Conservation (phyloP, 2,329 filamentous ascomycete genomes). For the Orbilia quercus region DNA sequence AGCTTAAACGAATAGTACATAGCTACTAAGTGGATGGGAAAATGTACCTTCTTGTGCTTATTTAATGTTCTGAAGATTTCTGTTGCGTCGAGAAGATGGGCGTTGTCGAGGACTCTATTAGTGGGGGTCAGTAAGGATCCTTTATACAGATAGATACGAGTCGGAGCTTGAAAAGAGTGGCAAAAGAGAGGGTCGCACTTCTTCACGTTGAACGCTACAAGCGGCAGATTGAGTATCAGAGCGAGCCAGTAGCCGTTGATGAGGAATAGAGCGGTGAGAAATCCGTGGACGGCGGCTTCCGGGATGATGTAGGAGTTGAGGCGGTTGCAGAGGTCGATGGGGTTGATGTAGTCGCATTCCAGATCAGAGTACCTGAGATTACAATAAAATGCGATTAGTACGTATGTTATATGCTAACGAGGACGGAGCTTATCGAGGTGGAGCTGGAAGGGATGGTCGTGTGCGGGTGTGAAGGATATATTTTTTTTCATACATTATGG, state of each 20-base stretch:
- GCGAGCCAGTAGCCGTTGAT: conserved; percentile 99
- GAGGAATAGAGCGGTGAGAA: conserved; percentile 93
- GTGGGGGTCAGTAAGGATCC: conserved; percentile 56
- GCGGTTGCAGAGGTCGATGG: conserved; percentile 99
- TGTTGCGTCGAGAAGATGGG: conserved; percentile 94
- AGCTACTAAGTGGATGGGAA: background rate
- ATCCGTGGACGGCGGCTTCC: conserved; percentile 95
- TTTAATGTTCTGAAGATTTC: conserved; percentile 99
- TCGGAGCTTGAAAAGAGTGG: background rate
- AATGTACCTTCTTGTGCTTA: conserved; percentile 87
- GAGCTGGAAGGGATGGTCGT: conserved; percentile 9
- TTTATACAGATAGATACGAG: background rate
- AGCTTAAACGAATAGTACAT: background rate
- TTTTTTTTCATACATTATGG: conserved; percentile 82
- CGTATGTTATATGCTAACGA: background rate
- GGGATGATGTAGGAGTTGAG: conserved; percentile 99
- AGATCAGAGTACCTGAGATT: conserved; percentile 71
- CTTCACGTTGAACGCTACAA: conserved; percentile 94
- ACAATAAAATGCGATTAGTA: background rate
- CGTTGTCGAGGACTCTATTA: conserved; percentile 90
- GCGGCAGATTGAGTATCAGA: conserved; percentile 87
- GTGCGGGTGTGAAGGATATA: conserved; percentile 13
- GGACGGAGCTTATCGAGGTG: background rate
- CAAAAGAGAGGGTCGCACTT: conserved; percentile 77
- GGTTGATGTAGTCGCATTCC: conserved; percentile 99